Base-by-base conservation (phyloP, 306 rosid genomes). In the Lathyrus sativus region DNA sequence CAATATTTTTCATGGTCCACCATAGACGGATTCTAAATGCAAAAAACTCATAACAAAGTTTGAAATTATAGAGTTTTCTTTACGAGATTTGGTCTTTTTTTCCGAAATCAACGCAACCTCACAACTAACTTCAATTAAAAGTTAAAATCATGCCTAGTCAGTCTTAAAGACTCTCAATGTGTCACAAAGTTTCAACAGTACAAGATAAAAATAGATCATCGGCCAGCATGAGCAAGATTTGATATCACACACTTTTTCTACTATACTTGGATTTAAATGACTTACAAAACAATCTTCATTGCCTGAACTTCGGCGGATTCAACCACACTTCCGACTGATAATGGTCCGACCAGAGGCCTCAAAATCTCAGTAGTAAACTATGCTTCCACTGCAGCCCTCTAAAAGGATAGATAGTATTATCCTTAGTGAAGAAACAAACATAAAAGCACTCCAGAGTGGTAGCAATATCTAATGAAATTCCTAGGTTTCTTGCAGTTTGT, bases 281-380 rank as follows among this genome's bases (percentile, higher is more conserved):
- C 42, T 44, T 45, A 65, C 70, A 65, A 10, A 65, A 65, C 42
- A 64, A 26, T 13, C 56, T 28, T 44, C 69, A 17, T 61, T 44
- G 41, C 42, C 56, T 13, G 55, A 17, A 64, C 69, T 64, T 64
- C 10, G 43, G 53, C 68, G 22, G 18, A 42, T 19, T 11, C 69
- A 43, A 11, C 39, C 55, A 64, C 39, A 43, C 11, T 62, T 43
- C 41, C 13, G 54, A 43, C 24, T 26, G 41, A 13, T 64, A 26
- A 45, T 33, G 70, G 37, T 22, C 35, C 7, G 22, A 42, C 4
- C 29, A 26, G 29, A 26, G 29, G 62, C 68, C 75, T 57, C 70
- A 29, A 62, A 73, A 53, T 24, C 42, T 50, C 66, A 65, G 43
- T 43, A 43, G 68, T 17, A 42, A 63, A 63, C 54, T n/a, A 43